A percentile compares a stretch with the other conserved stretches of the same genome.
These are phyloP conservation scores for Hippophae gyantsensis DNA, from an alignment of 306 rosid species.

Conservation along the genomic window DNA sequence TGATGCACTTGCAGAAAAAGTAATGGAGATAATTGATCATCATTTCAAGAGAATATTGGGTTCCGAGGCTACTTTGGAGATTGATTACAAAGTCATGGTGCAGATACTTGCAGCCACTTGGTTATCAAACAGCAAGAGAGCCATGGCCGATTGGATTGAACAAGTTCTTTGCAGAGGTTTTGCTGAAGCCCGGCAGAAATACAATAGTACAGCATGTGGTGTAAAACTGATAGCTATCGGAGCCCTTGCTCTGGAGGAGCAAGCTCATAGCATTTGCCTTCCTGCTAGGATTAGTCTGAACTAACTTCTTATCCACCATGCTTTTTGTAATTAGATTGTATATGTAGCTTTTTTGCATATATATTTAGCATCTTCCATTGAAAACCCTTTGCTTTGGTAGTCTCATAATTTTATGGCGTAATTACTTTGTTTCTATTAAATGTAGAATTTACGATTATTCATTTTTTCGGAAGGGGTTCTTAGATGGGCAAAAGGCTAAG, in stretches of 20 bases:
- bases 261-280: slow-evolving; percentile 51
- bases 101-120: slow-evolving; percentile 83
- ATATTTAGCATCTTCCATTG: slow-evolving; percentile 12
- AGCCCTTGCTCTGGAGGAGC: slow-evolving; percentile 38
- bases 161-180: slow-evolving; percentile 54
- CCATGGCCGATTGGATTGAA: slow-evolving; percentile 59
- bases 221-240: slow-evolving; percentile 43
- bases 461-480: too few species aligned
- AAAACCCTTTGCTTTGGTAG: slow-evolving; percentile 22
- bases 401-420: too few species aligned
- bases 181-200: slow-evolving; percentile 41
- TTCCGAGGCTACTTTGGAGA: slow-evolving; percentile 38
- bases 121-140: slow-evolving; percentile 50
- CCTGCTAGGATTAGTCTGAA: slow-evolving; percentile 60
- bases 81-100: slow-evolving; percentile 51
- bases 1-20: slow-evolving; percentile 46
- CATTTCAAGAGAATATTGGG: slow-evolving; percentile 42
- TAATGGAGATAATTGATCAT: slow-evolving; percentile 33
- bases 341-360: slow-evolving; percentile 41
- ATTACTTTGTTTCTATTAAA: too few species aligned
- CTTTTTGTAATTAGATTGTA: slow-evolving; percentile 56
- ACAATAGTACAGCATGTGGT: slow-evolving; percentile 14
- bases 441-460: too few species aligned
- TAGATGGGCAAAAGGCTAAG: too few species aligned
- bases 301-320: slow-evolving; percentile 31